Evolutionary conservation across 1,139 yeast species (phyloP).

Genomic region (Saccharomycopsis hybrid): DNA sequence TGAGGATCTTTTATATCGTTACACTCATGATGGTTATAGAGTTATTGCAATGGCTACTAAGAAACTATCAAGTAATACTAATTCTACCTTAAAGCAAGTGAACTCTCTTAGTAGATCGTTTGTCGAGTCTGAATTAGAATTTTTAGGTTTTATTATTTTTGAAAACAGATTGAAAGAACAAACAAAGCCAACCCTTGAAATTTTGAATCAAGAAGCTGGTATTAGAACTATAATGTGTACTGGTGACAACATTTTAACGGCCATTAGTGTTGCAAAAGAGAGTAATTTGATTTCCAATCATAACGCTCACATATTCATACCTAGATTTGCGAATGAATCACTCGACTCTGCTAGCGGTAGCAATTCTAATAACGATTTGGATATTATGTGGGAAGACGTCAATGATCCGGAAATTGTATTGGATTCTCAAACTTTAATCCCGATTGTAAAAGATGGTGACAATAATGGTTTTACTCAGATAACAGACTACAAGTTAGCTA

Average conservation of each 20-base stretch:
- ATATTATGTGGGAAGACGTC: conserved; percentile 59
- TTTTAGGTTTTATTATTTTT: conserved; percentile 84
- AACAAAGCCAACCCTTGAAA: conserved; percentile 54
- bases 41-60: conserved; percentile 93
- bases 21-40: conserved; percentile 90
- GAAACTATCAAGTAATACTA: conserved; percentile 34
- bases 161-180: conserved; percentile 80
- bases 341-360: neutral
- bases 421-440: conserved; percentile 58
- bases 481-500: conserved; percentile 58
- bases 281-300: conserved; percentile 54
- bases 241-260: conserved; percentile 92
- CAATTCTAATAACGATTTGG: too few relatives aligned
- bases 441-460: conserved; percentile 30
- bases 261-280: conserved; percentile 86
- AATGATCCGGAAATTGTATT: conserved; percentile 45
- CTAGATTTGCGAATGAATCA: conserved; percentile 41
- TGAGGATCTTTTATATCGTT: conserved; percentile 66
- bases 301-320: conserved; percentile 53
- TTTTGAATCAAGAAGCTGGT: conserved; percentile 52
- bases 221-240: conserved; percentile 94
- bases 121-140: conserved; percentile 61
- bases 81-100: conserved; percentile 36
- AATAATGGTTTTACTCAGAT: conserved; percentile 19
- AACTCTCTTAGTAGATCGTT: conserved; percentile 43